A percentile compares a stretch with the other conserved stretches of the same genome.
Evolutionary conservation across 2,329 filamentous ascomycete species (phyloP).

Genomic region (Penicillium rolfsii): DNA sequence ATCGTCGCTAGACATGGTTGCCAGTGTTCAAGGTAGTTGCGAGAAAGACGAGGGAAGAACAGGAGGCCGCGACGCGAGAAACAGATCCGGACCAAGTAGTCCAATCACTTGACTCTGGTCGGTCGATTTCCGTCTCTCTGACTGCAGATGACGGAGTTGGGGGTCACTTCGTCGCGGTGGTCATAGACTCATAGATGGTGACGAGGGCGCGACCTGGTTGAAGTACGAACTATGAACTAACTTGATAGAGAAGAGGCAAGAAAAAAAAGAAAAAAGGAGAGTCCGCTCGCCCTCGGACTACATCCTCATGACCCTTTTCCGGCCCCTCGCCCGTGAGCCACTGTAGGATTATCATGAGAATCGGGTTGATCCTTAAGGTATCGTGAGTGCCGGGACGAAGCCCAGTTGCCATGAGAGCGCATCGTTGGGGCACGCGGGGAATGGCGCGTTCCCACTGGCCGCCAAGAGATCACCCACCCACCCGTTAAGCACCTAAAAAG

Average conservation of each 20-base stretch:
- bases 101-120: not conserved
- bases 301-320: not conserved
- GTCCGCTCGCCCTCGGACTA: not conserved
- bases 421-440: conserved; percentile 18
- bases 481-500: not conserved
- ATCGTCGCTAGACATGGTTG: conserved; percentile 14
- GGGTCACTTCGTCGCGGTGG: not conserved
- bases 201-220: not conserved
- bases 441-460: conserved; percentile 19
- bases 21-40: not conserved
- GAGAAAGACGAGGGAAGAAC: not conserved
- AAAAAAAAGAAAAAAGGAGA: not conserved
- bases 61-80: not conserved
- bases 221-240: not conserved
- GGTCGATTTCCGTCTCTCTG: not conserved
- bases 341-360: not conserved
- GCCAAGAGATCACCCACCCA: conserved; percentile 9
- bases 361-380: not conserved
- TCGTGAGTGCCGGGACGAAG: not conserved
- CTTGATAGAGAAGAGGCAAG: not conserved
- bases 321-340: not conserved
- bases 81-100: not conserved
- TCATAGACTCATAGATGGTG: not conserved
- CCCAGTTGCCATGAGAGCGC: not conserved
- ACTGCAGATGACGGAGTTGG: not conserved